These are phyloP conservation scores for Fusarium illudens DNA, from an alignment of 2,329 filamentous ascomycete genomes.

Conservation along the genomic window DNA sequence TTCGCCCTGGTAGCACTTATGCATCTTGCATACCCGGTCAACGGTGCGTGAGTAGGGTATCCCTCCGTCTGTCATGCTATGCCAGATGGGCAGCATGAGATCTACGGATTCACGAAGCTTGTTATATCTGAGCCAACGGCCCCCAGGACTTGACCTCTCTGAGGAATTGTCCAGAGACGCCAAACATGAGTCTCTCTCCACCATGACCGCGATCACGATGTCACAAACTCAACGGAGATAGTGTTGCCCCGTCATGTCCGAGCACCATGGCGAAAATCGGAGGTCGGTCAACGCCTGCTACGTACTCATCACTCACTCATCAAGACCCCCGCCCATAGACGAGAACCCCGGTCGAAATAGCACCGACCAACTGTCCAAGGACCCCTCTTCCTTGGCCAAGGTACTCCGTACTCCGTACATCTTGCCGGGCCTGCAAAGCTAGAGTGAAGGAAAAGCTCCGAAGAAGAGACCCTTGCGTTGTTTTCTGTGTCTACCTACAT, in stretches of 20 bases:
- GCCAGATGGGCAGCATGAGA: slow-evolving; percentile 39
- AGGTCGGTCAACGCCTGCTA: slow-evolving; percentile 3
- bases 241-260: slow-evolving; percentile 5
- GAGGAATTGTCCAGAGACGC: neutral
- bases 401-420: neutral
- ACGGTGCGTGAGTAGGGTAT: slow-evolving; percentile 37
- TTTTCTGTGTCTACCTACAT: neutral
- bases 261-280: slow-evolving; percentile 14
- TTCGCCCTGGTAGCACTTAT: slow-evolving; percentile 37
- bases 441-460: slow-evolving; percentile 9
- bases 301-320: slow-evolving; percentile 2
- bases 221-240: slow-evolving; percentile 9
- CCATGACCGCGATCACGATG: neutral
- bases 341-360: slow-evolving; percentile 22
- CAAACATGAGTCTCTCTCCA: neutral
- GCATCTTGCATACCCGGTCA: slow-evolving; percentile 41
- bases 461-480: slow-evolving; percentile 11
- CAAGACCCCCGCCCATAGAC: slow-evolving; percentile 6
- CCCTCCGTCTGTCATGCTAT: slow-evolving; percentile 31
- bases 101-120: slow-evolving; percentile 37
- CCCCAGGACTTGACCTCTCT: neutral
- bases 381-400: slow-evolving; percentile 5
- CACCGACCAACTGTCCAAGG: slow-evolving; percentile 11
- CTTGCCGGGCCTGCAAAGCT: slow-evolving; percentile 6
- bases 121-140: neutral